Conservation (phyloP, 2,329 filamentous ascomycete genomes). For the Hortaea werneckii region DNA sequence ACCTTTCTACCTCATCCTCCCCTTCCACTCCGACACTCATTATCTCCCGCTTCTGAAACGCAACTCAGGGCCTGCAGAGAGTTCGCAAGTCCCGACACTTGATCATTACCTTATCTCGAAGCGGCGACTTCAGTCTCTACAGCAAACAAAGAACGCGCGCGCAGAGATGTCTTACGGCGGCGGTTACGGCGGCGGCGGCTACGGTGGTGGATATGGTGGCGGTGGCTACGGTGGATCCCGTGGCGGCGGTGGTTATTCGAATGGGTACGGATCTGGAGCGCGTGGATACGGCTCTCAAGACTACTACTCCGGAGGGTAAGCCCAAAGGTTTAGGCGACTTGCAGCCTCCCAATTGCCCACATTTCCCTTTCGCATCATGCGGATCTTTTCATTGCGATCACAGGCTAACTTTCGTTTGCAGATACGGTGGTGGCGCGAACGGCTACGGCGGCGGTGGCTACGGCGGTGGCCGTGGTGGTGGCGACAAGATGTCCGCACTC, state of each 20-base stretch:
- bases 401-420: slow-evolving; percentile 4
- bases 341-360: slow-evolving; percentile 14
- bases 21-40: background rate
- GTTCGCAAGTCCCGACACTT: too few species aligned
- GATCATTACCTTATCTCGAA: too few species aligned
- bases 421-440: slow-evolving; percentile 15
- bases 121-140: background rate
- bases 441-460: slow-evolving; percentile 29
- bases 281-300: slow-evolving; percentile 38
- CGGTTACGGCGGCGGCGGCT: slow-evolving; percentile 36
- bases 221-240: slow-evolving; percentile 26
- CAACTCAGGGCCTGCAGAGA: too few species aligned
- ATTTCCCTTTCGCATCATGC: slow-evolving; percentile 1
- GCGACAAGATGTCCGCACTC: slow-evolving; percentile 89
- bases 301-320: slow-evolving; percentile 38
- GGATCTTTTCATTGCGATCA: background rate
- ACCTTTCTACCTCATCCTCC: background rate
- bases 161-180: slow-evolving; percentile 61
- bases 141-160: slow-evolving; percentile 8
- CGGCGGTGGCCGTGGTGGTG: slow-evolving; percentile 53
- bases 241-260: slow-evolving; percentile 25
- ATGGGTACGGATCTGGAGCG: slow-evolving; percentile 28
- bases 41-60: background rate
- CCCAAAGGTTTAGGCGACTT: slow-evolving; percentile 31
- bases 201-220: slow-evolving; percentile 38